Percentiles rank a stretch among this genome's conserved stretches.
These are phyloP conservation scores for Alternaria sp. DNA, from an alignment of 2,329 filamentous ascomycete genomes.

Conservation along the genomic window DNA sequence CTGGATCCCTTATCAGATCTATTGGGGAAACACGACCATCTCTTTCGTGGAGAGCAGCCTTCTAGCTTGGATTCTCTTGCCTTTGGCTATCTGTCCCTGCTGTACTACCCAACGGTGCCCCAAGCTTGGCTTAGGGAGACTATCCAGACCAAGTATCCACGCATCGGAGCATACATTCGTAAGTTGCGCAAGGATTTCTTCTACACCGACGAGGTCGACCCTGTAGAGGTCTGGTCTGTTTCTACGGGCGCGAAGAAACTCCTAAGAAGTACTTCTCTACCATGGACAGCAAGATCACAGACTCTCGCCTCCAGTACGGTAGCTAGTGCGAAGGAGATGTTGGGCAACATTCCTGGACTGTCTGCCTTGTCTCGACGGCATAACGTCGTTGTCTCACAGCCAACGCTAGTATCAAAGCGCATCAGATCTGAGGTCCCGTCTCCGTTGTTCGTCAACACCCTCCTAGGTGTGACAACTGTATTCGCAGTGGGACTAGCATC, in stretches of 20 bases:
- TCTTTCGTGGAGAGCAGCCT: constrained; percentile 61
- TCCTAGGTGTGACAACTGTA: constrained; percentile 31
- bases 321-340: constrained; percentile 26
- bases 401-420: constrained; percentile 11
- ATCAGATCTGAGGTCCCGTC: constrained; percentile 37
- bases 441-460: constrained; percentile 30
- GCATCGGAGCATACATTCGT: constrained; percentile 48
- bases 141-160: constrained; percentile 58
- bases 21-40: constrained; percentile 61
- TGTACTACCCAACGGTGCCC: constrained; percentile 68
- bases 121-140: constrained; percentile 67
- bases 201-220: constrained; percentile 24
- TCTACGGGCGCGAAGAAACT: constrained; percentile 15
- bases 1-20: constrained; percentile 73
- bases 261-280: constrained; percentile 17
- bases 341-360: constrained; percentile 32
- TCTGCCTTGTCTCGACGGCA: constrained; percentile 23
- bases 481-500: constrained; percentile 32
- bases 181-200: constrained; percentile 42
- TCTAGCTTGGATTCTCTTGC: constrained; percentile 79
- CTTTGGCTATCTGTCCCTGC: constrained; percentile 79
- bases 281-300: constrained; percentile 31
- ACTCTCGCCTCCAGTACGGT: constrained; percentile 17
- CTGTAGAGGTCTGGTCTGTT: constrained; percentile 40
- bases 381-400: constrained; percentile 12